A percentile compares a stretch with the other conserved stretches of the same genome.
phyloP scores from a whole-genome alignment of 2,329 filamentous ascomycete genomes.

The Teratosphaeria zuluensis region DNA sequence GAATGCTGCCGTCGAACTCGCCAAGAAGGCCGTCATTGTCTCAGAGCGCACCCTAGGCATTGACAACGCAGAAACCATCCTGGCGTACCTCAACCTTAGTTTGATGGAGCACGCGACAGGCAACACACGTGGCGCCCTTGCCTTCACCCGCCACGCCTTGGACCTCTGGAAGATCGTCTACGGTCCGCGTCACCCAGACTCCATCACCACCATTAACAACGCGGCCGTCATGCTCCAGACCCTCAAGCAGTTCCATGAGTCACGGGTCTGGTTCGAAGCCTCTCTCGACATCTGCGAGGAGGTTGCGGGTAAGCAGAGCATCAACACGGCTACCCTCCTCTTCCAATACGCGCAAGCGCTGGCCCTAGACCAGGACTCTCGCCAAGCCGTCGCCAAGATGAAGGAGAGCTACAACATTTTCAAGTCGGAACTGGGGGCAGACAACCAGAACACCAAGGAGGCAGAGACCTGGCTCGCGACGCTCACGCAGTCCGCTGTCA shows the following conservation, averaged over 20 bases:
- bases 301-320: slow-evolving; percentile 75
- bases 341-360: slow-evolving; percentile 96
- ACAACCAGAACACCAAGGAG: slow-evolving; percentile 97
- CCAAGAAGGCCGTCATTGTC: slow-evolving; percentile 92
- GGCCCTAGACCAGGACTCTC: slow-evolving; percentile 89
- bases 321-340: slow-evolving; percentile 87
- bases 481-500: slow-evolving; percentile 89
- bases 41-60: slow-evolving; percentile 89
- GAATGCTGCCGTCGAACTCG: slow-evolving; percentile 85
- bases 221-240: slow-evolving; percentile 97
- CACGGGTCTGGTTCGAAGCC: slow-evolving; percentile 91
- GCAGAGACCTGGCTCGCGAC: slow-evolving; percentile 95
- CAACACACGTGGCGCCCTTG: slow-evolving; percentile 78
- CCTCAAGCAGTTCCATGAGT: slow-evolving; percentile 89
- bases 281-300: slow-evolving; percentile 81
- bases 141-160: slow-evolving; percentile 84
- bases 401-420: slow-evolving; percentile 96
- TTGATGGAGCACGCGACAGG: slow-evolving; percentile 88
- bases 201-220: slow-evolving; percentile 97
- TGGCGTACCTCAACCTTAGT: slow-evolving; percentile 92
- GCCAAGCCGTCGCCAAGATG: slow-evolving; percentile 86
- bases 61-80: slow-evolving; percentile 84
- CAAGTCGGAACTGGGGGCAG: slow-evolving; percentile 70
- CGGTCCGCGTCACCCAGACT: slow-evolving; percentile 85
- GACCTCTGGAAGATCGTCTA: slow-evolving; percentile 97